phyloP scores from a whole-genome alignment of 2,329 filamentous ascomycete species.

The Beauveria scarabaeidicola region DNA sequence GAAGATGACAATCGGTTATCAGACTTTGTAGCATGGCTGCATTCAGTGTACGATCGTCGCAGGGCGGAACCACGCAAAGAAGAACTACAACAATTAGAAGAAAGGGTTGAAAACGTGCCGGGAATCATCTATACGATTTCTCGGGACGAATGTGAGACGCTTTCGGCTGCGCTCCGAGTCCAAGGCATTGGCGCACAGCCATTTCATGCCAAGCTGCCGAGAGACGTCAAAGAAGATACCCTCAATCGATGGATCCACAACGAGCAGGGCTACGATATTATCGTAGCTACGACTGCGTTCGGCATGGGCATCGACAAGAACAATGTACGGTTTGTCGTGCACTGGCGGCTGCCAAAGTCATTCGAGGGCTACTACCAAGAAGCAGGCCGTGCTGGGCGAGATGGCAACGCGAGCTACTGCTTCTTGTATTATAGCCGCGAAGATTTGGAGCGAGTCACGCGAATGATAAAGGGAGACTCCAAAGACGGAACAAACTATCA shows the following conservation, averaged over 20 bases:
- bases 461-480: slow-evolving; percentile 40
- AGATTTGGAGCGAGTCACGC: slow-evolving; percentile 67
- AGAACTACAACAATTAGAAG: slow-evolving; percentile 46
- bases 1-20: slow-evolving; percentile 63
- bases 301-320: slow-evolving; percentile 98
- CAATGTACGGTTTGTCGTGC: slow-evolving; percentile 86
- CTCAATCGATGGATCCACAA: slow-evolving; percentile 65
- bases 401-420: slow-evolving; percentile 78
- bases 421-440: slow-evolving; percentile 87
- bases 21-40: slow-evolving; percentile 71
- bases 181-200: slow-evolving; percentile 66
- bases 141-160: slow-evolving; percentile 63
- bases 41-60: slow-evolving; percentile 61
- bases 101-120: slow-evolving; percentile 55
- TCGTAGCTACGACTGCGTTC: slow-evolving; percentile 92
- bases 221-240: slow-evolving; percentile 62
- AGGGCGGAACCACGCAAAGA: slow-evolving; percentile 46
- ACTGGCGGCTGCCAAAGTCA: slow-evolving; percentile 88
- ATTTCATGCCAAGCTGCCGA: slow-evolving; percentile 62
- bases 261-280: slow-evolving; percentile 72
- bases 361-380: slow-evolving; percentile 97
- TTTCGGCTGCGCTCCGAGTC: slow-evolving; percentile 56
- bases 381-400: slow-evolving; percentile 81
- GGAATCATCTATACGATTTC: slow-evolving; percentile 77
- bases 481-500: slow-evolving; percentile 35